Base-by-base conservation (phyloP, 352 stramenopile genomes). In the Pythium aphanidermatum region DNA sequence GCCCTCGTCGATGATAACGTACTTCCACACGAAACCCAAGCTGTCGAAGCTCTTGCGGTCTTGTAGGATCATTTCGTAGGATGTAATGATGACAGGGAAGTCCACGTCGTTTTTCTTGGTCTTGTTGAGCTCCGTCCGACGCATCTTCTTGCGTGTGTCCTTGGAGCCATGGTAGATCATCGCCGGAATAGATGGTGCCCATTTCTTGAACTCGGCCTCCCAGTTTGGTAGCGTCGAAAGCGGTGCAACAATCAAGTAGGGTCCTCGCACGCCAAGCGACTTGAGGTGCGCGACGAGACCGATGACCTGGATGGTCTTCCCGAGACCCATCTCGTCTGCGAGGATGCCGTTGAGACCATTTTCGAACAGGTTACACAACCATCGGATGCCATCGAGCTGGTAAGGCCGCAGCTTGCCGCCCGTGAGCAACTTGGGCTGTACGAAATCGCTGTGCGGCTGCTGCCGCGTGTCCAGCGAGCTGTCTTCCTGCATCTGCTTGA, bases 141-240 rank as follows among this genome's bases (percentile, higher is more conserved):
- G 74, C 35, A 91, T 66, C 10, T 57, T 39, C 11, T 58, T 64
- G 9, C 83, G 83, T 9, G 65, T 55, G 11, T 65, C 37, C 8
- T 61, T 70, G 0, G 63, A 92, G 16, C 97, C 97, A 65, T 99
- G 96, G 63, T 99, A 99, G 4, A 99, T 84, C 24, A 99, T 74
- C 7, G 83, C 92, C 29, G 98, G 98, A 38, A 99, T 90, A 40
- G 72, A 70, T 3, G 83, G 83, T 21, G 74, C 60, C 70, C 74
- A 92, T 52, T 84, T 84, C 24, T 55, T 51, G 52, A 94, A 94
- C 60, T 94, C 83, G 9, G 96, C 72, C 27, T 98, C 63, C 97
- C 97, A 99, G 69, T 99, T 98, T 28, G 89, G 81, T 26, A 99
- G 75, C 23, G 96, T 99, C 17, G 94, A 98, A 7, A 99, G 74